Conservation (phyloP, 306 rosid genomes). For the Amphicarpaea edgeworthii region DNA sequence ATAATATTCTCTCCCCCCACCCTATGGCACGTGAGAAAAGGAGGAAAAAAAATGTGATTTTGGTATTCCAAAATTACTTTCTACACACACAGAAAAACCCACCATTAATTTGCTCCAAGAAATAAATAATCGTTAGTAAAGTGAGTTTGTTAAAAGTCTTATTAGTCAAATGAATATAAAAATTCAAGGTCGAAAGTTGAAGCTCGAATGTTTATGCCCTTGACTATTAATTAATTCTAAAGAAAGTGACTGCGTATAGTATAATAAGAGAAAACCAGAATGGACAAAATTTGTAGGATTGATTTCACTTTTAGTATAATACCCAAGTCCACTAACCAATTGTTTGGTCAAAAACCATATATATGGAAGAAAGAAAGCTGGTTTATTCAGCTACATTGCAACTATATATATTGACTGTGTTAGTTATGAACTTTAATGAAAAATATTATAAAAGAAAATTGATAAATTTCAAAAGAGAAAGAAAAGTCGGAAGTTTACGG, state of each 20-base stretch:
- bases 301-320: slow-evolving; percentile 4
- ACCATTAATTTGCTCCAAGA: background rate
- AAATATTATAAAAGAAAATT: too few relatives aligned
- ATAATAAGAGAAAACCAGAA: background rate
- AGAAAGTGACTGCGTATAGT: slow-evolving; percentile 22
- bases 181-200: slow-evolving; percentile 5
- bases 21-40: too few relatives aligned
- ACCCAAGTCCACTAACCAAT: background rate
- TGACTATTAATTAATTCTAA: background rate
- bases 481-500: too few relatives aligned
- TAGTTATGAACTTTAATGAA: too few relatives aligned
- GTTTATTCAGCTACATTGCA: too few relatives aligned
- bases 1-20: background rate
- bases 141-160: too few relatives aligned
- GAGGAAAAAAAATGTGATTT: too few relatives aligned
- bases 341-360: background rate
- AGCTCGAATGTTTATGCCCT: background rate
- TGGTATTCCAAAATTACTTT: background rate
- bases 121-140: too few relatives aligned
- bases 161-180: slow-evolving; percentile 12
- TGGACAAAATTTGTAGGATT: background rate
- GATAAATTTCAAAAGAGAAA: too few relatives aligned
- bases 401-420: too few relatives aligned
- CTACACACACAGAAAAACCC: background rate
- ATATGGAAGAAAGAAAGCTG: too few relatives aligned